These are phyloP conservation scores for Vitis riparia DNA, from an alignment of 164 flowering plant species.

Conservation along the genomic window DNA sequence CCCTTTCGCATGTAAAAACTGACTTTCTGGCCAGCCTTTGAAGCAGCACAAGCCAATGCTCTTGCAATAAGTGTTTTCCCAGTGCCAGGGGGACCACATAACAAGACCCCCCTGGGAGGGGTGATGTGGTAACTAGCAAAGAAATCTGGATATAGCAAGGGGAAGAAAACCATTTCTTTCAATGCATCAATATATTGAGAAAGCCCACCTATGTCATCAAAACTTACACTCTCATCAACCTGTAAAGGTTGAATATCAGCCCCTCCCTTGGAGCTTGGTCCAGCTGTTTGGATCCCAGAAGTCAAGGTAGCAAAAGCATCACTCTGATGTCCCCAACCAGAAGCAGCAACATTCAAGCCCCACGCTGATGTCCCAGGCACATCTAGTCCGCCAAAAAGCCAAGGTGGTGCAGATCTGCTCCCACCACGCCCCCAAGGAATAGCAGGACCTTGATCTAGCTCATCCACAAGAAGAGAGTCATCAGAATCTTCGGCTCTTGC, in stretches of 20 bases:
- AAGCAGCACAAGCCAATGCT: conserved; percentile 99
- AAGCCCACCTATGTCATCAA: conserved; percentile 97
- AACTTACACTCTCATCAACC: conserved; percentile 89
- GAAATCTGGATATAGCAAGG: conserved; percentile 93
- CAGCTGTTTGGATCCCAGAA: conserved; percentile 94
- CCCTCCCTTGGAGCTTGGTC: conserved; percentile 99
- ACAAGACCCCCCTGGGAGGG: conserved; percentile 97
- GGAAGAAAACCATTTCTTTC: conserved; percentile 99
- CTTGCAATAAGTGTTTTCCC: conserved; percentile 98
- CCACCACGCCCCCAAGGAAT: conserved; percentile 94
- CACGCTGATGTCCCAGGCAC: conserved; percentile 82
- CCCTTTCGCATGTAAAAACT: conserved; percentile 99
- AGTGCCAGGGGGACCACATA: conserved; percentile 99
- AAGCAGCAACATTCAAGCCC: conserved; percentile 96
- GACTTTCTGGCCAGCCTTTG: conserved; percentile 99
- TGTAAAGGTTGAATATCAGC: conserved; percentile 99
- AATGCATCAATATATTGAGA: conserved; percentile 91
- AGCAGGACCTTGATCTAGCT: conserved; percentile 91
- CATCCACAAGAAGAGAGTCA: conserved; percentile 99
- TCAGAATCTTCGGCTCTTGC: conserved; percentile 88
- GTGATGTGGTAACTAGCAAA: conserved; percentile 92
- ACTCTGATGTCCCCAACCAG: conserved; percentile 97
- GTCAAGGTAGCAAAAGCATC: conserved; percentile 68
- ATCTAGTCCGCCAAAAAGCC: conserved; percentile 93
- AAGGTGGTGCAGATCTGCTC: conserved; percentile 81